Evolutionary conservation across 106 monocot genomes (phyloP).

Genomic region (Phalaenopsis aphrodite): DNA sequence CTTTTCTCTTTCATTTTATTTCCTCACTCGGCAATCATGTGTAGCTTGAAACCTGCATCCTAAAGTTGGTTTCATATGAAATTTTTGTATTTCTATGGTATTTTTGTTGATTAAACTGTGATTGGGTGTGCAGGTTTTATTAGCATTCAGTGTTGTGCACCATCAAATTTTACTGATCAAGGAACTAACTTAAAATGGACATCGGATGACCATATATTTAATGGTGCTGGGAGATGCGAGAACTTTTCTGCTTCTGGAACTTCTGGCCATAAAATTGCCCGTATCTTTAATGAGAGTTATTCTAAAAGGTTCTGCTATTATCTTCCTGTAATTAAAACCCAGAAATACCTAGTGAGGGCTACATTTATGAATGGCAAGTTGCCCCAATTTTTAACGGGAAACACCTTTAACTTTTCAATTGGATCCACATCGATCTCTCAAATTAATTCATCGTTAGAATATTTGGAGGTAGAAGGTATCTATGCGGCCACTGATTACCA

Average conservation of each 20-base stretch:
- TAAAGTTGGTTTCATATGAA: neutral
- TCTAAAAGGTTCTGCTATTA: conserved; percentile 18
- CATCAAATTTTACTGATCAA: conserved; percentile 17
- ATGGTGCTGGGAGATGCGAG: conserved; percentile 16
- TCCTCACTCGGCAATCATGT: neutral
- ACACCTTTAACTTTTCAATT: conserved; percentile 25
- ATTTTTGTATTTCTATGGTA: neutral
- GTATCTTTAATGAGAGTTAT: conserved; percentile 17
- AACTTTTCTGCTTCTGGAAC: conserved; percentile 6
- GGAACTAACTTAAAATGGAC: conserved; percentile 20
- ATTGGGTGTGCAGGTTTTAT: conserved; percentile 23
- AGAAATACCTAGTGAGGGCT: conserved; percentile 20
- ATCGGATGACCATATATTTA: conserved; percentile 18
- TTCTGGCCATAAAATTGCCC: neutral
- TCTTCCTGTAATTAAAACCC: conserved; percentile 15
- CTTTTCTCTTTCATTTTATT: neutral
- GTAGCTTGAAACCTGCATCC: neutral
- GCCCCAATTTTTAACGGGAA: neutral
- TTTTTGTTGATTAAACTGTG: neutral
- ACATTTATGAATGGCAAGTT: conserved; percentile 13
- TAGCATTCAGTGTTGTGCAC: conserved; percentile 20
- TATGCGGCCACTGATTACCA: conserved; percentile 15
- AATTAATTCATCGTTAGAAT: conserved; percentile 19
- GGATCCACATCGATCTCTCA: conserved; percentile 24
- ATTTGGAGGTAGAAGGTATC: conserved; percentile 17